A percentile compares a stretch with the other conserved stretches of the same genome.
These are phyloP conservation scores for Boletus subparvulus DNA, from an alignment of 768 basidiomycete species.

Conservation along the genomic window DNA sequence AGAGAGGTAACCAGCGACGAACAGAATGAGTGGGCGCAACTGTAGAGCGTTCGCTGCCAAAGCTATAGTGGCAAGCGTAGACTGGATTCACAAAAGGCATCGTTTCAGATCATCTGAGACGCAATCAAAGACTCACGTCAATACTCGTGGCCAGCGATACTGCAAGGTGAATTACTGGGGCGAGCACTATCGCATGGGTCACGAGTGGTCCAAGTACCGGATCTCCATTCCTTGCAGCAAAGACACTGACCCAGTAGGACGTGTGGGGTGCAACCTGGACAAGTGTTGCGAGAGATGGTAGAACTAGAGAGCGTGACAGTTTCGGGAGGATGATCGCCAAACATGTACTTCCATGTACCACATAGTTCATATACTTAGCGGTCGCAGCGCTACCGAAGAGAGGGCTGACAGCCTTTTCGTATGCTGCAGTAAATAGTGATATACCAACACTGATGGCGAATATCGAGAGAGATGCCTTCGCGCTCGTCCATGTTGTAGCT, in stretches of 20 bases:
- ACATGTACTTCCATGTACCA: conserved; percentile 38
- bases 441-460: conserved; percentile 34
- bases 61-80: conserved; percentile 22
- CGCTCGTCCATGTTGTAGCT: conserved; percentile 11
- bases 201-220: conserved; percentile 57
- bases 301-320: conserved; percentile 24
- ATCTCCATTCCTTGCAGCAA: conserved; percentile 53
- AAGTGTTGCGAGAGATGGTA: conserved; percentile 38
- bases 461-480: conserved; percentile 24
- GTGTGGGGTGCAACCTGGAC: conserved; percentile 54
- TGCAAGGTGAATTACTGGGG: conserved; percentile 54
- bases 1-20: conserved; percentile 14
- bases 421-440: conserved; percentile 60
- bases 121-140: conserved; percentile 34
- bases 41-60: conserved; percentile 30
- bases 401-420: conserved; percentile 64
- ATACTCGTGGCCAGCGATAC: conserved; percentile 44
- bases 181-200: conserved; percentile 56
- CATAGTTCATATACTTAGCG: conserved; percentile 44
- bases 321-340: conserved; percentile 34
- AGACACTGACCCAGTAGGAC: conserved; percentile 65
- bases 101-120: background rate
- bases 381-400: conserved; percentile 66
- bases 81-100: conserved; percentile 8
- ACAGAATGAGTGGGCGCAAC: conserved; percentile 21